phyloP scores from a whole-genome alignment of 2,329 filamentous ascomycete genomes.

The Aspergillus niger region DNA sequence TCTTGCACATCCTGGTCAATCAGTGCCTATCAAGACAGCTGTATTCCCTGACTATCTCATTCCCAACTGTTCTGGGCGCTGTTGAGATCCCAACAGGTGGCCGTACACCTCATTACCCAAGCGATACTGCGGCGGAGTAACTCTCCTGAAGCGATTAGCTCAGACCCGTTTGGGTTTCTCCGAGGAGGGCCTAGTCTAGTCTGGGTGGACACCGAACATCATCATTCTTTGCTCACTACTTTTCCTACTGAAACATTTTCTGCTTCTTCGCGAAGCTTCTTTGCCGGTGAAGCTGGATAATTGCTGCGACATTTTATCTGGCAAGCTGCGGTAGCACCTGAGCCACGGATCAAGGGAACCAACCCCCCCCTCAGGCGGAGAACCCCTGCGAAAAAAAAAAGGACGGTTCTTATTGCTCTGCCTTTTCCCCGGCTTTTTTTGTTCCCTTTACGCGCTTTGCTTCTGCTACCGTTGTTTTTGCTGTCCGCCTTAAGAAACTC shows the following conservation, averaged over 20 bases:
- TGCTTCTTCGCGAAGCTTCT: background rate
- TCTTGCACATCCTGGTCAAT: background rate
- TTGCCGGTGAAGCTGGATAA: background rate
- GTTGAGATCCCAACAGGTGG: constrained; percentile 4
- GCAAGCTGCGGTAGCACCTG: too few species aligned
- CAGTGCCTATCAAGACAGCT: too few species aligned
- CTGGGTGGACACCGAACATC: background rate
- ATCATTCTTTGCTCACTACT: constrained; percentile 4
- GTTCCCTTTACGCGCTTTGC: background rate
- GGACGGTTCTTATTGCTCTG: too few species aligned
- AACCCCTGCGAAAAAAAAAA: too few species aligned
- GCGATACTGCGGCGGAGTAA: background rate
- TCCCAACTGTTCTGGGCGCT: background rate
- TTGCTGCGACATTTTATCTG: background rate
- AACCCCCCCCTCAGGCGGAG: too few species aligned
- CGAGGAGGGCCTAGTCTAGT: background rate
- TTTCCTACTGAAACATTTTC: background rate
- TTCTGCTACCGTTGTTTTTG: background rate
- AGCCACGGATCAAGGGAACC: too few species aligned
- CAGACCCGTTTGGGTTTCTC: background rate
- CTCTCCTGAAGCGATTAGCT: background rate
- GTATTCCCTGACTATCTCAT: background rate
- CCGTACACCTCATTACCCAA: background rate
- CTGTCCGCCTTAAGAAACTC: background rate
- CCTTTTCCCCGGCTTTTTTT: background rate